Conservation (phyloP, 371 early-diverging fungal species). For the Rhizopus stolonifer region DNA sequence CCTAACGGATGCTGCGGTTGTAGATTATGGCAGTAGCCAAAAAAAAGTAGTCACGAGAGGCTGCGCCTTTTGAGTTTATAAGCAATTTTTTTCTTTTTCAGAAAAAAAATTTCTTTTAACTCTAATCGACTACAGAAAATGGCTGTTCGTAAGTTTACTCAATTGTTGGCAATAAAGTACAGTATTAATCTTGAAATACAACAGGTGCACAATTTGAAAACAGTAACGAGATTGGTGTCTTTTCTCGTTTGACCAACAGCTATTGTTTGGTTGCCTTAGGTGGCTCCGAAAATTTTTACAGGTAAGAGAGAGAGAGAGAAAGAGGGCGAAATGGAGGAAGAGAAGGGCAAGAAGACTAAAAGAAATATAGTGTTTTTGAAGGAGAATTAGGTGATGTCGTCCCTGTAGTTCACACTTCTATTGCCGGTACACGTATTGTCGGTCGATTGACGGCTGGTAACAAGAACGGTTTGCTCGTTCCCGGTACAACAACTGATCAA, state of each 20-base stretch:
- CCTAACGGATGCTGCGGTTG: too few relatives aligned
- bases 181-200: background rate
- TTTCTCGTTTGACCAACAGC: conserved; percentile 97
- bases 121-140: conserved; percentile 10
- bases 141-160: conserved; percentile 52
- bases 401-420: conserved; percentile 99
- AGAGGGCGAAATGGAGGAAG: background rate
- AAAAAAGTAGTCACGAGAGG: background rate
- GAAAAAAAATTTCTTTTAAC: background rate
- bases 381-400: conserved; percentile 94
- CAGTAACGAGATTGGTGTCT: conserved; percentile 98
- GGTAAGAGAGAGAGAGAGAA: conserved; percentile 47
- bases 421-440: conserved; percentile 97
- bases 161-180: too few relatives aligned
- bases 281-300: conserved; percentile 98
- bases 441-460: conserved; percentile 97
- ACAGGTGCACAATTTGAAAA: conserved; percentile 95
- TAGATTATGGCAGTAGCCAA: too few relatives aligned
- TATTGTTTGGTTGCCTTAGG: conserved; percentile 99
- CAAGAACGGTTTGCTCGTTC: conserved; percentile 96
- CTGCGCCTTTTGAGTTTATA: conserved; percentile 16
- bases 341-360: background rate
- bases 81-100: conserved; percentile 7
- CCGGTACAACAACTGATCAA: conserved; percentile 98
- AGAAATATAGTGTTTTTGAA: conserved; percentile 83